phyloP scores from a whole-genome alignment of 2,329 filamentous ascomycete genomes.

The Fusarium austroafricanum region DNA sequence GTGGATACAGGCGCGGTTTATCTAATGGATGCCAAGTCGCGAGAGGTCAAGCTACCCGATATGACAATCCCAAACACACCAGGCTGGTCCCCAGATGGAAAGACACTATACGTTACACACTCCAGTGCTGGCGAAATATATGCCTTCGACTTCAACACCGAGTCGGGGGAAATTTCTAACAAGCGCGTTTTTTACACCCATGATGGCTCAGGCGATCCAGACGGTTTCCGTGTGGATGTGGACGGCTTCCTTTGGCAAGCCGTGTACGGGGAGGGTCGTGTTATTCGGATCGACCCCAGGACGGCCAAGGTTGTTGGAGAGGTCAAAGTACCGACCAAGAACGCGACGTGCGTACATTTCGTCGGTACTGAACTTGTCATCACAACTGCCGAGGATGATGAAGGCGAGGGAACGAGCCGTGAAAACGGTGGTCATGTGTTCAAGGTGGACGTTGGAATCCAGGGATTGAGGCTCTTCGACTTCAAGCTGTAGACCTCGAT shows the following conservation, averaged over 20 bases:
- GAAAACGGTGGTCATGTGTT: constrained; percentile 78
- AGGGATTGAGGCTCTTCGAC: constrained; percentile 71
- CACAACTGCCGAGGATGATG: constrained; percentile 78
- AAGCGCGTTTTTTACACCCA: constrained; percentile 80
- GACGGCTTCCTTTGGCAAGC: constrained; percentile 92
- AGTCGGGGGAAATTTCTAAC: constrained; percentile 74
- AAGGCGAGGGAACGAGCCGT: constrained; percentile 71
- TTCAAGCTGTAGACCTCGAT: constrained; percentile 63
- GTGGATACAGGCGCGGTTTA: constrained; percentile 73
- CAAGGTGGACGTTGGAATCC: constrained; percentile 79
- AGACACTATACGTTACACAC: constrained; percentile 86
- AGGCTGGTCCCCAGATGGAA: constrained; percentile 79
- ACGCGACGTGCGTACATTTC: constrained; percentile 85
- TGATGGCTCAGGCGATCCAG: constrained; percentile 74
- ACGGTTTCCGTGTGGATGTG: constrained; percentile 86
- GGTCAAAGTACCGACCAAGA: constrained; percentile 79
- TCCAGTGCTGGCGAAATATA: constrained; percentile 77
- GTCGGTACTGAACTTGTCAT: constrained; percentile 80
- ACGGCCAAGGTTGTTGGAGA: constrained; percentile 78
- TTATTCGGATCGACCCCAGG: constrained; percentile 76
- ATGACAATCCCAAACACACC: constrained; percentile 88
- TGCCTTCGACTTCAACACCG: constrained; percentile 77
- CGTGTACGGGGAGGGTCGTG: constrained; percentile 80
- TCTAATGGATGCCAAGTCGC: constrained; percentile 71
- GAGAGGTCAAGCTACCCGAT: constrained; percentile 69